A percentile compares a stretch with the other conserved stretches of the same genome.
Conservation (phyloP, 371 early-diverging fungal species). For the Blakeslea trispora region DNA sequence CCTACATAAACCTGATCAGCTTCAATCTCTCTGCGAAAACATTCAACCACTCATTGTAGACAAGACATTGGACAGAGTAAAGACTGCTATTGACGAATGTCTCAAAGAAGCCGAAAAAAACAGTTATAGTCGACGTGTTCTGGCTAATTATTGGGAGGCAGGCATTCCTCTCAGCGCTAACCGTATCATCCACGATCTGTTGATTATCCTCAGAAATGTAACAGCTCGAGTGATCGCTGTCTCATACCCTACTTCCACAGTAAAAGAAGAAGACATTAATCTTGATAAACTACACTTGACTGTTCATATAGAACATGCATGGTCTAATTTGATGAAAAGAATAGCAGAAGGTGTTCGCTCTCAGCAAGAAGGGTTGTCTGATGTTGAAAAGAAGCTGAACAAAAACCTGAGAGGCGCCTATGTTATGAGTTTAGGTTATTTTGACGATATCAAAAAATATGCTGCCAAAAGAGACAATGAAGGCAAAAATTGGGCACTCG, state of each 20-base stretch:
- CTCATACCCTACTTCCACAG: constrained; percentile 6
- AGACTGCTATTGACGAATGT: constrained; percentile 41
- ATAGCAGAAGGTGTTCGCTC: constrained; percentile 24
- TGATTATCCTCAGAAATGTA: constrained; percentile 51
- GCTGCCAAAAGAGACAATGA: constrained; percentile 42
- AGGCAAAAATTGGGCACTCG: constrained; percentile 39
- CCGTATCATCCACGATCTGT: constrained; percentile 46
- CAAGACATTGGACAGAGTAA: constrained; percentile 42
- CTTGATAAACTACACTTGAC: constrained; percentile 21
- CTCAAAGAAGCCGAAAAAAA: constrained; percentile 24
- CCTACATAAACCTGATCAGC: constrained; percentile 39
- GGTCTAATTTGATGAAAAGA: constrained; percentile 39
- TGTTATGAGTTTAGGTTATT: constrained; percentile 58
- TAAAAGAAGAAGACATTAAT: constrained; percentile 12
- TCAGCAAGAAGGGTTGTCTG: constrained; percentile 7
- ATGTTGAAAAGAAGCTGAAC: constrained; percentile 29
- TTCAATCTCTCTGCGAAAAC: constrained; percentile 44
- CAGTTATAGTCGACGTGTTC: constrained; percentile 24
- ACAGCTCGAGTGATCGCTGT: constrained; percentile 40
- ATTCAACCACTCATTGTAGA: constrained; percentile 49
- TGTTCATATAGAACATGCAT: constrained; percentile 37
- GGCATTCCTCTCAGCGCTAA: constrained; percentile 47
- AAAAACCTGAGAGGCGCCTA: constrained; percentile 42
- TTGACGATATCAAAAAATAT: constrained; percentile 48
- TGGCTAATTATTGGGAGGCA: constrained; percentile 43